A percentile compares a stretch with the other conserved stretches of the same genome.
Conservation (phyloP, 2,329 filamentous ascomycete genomes). For the Fusarium sp. region DNA sequence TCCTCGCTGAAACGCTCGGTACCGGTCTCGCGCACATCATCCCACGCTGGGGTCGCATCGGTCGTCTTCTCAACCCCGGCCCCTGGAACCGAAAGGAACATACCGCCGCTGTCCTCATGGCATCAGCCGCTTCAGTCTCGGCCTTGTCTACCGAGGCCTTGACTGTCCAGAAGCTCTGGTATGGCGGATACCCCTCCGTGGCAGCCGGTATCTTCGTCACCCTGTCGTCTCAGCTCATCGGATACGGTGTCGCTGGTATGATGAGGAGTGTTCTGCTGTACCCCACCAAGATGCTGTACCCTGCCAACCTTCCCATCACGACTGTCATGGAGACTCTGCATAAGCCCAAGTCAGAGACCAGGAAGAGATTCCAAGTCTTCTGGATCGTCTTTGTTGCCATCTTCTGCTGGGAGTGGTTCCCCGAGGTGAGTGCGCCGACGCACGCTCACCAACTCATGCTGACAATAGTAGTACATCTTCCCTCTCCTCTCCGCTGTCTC, state of each 20-base stretch:
- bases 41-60: slow-evolving; percentile 19
- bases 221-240: slow-evolving; percentile 60
- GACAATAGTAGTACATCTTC: slow-evolving; percentile 46
- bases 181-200: slow-evolving; percentile 48
- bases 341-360: slow-evolving; percentile 46
- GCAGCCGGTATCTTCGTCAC: slow-evolving; percentile 56
- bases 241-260: slow-evolving; percentile 60
- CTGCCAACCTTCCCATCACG: slow-evolving; percentile 45
- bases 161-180: slow-evolving; percentile 59
- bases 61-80: slow-evolving; percentile 29
- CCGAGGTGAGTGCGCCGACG: neutral
- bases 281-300: slow-evolving; percentile 56
- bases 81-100: slow-evolving; percentile 46
- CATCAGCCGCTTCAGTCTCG: slow-evolving; percentile 51
- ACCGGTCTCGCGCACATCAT: slow-evolving; percentile 15
- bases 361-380: slow-evolving; percentile 54
- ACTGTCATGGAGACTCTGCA: slow-evolving; percentile 47
- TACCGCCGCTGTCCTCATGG: slow-evolving; percentile 55
- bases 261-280: slow-evolving; percentile 58
- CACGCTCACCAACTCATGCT: neutral
- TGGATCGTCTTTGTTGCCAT: slow-evolving; percentile 52
- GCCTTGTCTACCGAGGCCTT: slow-evolving; percentile 51
- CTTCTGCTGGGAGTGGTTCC: slow-evolving; percentile 56
- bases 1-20: slow-evolving; percentile 33
- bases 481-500: slow-evolving; percentile 55